phyloP scores from a whole-genome alignment of 2,329 filamentous ascomycete species.

The Septoria petroselini region DNA sequence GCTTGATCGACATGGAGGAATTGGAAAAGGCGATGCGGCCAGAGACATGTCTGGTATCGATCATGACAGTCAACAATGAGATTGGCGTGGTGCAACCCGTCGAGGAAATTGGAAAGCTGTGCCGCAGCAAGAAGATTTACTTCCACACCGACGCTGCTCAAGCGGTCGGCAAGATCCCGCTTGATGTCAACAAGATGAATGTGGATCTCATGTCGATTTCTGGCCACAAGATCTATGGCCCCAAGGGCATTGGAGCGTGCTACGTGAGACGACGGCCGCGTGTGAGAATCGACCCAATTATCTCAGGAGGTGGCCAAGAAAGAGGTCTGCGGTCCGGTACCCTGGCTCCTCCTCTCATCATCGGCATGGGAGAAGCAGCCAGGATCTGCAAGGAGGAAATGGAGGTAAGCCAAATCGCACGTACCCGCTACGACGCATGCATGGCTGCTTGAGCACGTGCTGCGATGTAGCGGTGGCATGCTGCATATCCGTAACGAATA shows the following conservation, averaged over 20 bases:
- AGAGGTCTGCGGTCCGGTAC: constrained; percentile 92
- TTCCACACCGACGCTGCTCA: constrained; percentile 98
- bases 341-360: constrained; percentile 79
- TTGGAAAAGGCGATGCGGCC: constrained; percentile 86
- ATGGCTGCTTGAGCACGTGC: constrained; percentile 34
- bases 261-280: constrained; percentile 89
- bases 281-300: constrained; percentile 92
- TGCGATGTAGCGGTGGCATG: constrained; percentile 66
- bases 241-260: constrained; percentile 94
- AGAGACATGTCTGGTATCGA: constrained; percentile 87
- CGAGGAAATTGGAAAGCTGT: constrained; percentile 88
- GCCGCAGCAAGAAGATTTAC: constrained; percentile 87
- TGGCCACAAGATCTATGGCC: constrained; percentile 97
- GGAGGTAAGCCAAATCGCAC: constrained; percentile 64
- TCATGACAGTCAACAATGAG: constrained; percentile 99
- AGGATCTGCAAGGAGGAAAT: constrained; percentile 88
- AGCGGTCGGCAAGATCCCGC: constrained; percentile 95
- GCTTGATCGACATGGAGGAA: constrained; percentile 78
- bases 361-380: constrained; percentile 94
- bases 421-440: constrained; percentile 16
- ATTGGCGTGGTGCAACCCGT: constrained; percentile 98
- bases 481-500: constrained; percentile 15
- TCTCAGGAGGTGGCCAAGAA: constrained; percentile 94
- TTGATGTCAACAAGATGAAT: constrained; percentile 97
- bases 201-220: constrained; percentile 99